These are phyloP conservation scores for Russula earlei DNA, from an alignment of 768 basidiomycete genomes.

Conservation along the genomic window DNA sequence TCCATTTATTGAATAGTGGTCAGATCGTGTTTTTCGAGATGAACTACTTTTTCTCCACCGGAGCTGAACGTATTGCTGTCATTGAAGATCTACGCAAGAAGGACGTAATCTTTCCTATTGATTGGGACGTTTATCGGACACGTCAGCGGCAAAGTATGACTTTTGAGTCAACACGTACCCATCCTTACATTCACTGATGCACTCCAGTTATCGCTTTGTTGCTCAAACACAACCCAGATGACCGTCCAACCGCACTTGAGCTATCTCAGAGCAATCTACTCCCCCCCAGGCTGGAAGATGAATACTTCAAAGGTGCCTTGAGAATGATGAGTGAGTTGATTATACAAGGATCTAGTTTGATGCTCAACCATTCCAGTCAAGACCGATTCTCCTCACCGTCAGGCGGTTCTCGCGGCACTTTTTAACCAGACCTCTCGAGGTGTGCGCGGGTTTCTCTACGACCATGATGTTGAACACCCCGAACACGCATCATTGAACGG, in stretches of 20 bases:
- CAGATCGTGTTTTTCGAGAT: constrained; percentile 97
- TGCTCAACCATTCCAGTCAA: constrained; percentile 40
- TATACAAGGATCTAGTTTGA: neutral
- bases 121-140: constrained; percentile 54
- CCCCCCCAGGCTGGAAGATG: constrained; percentile 71
- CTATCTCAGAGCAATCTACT: constrained; percentile 70
- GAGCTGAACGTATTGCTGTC: constrained; percentile 75
- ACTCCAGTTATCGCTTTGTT: constrained; percentile 68
- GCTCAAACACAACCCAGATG: constrained; percentile 70
- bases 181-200: neutral
- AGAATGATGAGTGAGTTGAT: constrained; percentile 57
- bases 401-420: constrained; percentile 64
- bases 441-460: constrained; percentile 64
- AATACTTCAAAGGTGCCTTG: constrained; percentile 75
- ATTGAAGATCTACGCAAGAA: constrained; percentile 71
- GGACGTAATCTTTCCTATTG: constrained; percentile 62
- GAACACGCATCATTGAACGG: constrained; percentile 64
- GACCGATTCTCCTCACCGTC: constrained; percentile 72
- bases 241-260: constrained; percentile 74
- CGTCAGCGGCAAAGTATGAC: constrained; percentile 63
- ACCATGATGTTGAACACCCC: constrained; percentile 54
- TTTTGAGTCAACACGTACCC: neutral
- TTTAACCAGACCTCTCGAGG: constrained; percentile 65
- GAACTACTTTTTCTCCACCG: constrained; percentile 79
- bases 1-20: neutral